phyloP scores from a whole-genome alignment of 2,329 filamentous ascomycete species.

The Magnaporthiopsis rhizophila region DNA sequence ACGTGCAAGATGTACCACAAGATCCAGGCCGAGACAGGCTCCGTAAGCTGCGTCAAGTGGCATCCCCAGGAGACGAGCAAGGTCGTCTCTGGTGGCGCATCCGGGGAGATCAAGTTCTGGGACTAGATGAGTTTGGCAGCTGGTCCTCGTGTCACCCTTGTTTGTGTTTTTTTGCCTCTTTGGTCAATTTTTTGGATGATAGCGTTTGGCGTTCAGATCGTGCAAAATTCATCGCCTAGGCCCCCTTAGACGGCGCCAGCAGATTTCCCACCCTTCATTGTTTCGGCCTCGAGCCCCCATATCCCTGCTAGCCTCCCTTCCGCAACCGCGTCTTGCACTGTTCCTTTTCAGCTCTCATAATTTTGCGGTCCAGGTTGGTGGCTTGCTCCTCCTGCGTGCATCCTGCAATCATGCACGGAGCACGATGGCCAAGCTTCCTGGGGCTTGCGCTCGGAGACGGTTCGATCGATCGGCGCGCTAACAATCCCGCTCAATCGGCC shows the following conservation, averaged over 20 bases:
- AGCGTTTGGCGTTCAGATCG: background rate
- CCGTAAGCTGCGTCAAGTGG: slow-evolving; percentile 85
- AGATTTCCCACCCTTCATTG: too few relatives aligned
- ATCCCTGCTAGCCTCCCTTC: background rate
- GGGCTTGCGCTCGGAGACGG: background rate
- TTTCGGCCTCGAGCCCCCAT: background rate
- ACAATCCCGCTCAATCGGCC: too few relatives aligned
- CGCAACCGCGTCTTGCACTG: background rate
- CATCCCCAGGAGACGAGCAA: slow-evolving; percentile 97
- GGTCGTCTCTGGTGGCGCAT: slow-evolving; percentile 81
- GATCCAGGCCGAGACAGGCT: slow-evolving; percentile 69
- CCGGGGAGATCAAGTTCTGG: slow-evolving; percentile 87
- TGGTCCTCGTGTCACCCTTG: background rate
- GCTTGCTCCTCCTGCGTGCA: too few relatives aligned
- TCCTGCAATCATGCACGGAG: background rate
- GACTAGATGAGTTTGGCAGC: slow-evolving; percentile 46
- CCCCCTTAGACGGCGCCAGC: background rate
- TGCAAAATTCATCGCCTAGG: background rate
- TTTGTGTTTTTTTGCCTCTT: background rate
- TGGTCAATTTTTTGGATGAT: background rate
- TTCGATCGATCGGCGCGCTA: too few relatives aligned
- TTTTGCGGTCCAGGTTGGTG: too few relatives aligned
- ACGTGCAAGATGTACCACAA: slow-evolving; percentile 99
- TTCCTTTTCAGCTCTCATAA: background rate
- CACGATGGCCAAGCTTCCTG: background rate